A percentile compares a stretch with the other conserved stretches of the same genome.
Evolutionary conservation across 192 early-diverging fungal genomes (phyloP).

Genomic region (Backusella morwellensis): DNA sequence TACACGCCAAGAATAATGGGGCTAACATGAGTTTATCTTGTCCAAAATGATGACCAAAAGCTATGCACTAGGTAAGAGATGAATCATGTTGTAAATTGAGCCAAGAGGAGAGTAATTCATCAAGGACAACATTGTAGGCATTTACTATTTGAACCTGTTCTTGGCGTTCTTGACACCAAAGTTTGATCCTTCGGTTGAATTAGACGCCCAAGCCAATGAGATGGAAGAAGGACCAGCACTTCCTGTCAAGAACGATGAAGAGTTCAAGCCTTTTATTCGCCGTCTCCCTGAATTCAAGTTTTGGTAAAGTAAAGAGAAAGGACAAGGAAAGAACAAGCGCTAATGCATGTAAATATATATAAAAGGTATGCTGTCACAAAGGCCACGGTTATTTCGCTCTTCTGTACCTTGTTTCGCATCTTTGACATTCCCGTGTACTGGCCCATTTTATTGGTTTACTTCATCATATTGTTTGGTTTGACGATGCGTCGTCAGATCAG

Average conservation of each 20-base stretch:
- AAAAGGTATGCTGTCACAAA: constrained; percentile 78
- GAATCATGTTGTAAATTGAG: neutral
- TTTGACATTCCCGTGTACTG: constrained; percentile 99
- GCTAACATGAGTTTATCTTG: neutral
- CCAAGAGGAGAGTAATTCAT: neutral
- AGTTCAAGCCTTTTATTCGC: constrained; percentile 96
- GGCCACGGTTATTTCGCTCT: constrained; percentile 76
- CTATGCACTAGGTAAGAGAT: constrained; percentile 15
- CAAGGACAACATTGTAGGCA: constrained; percentile 52
- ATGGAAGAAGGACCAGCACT: constrained; percentile 66
- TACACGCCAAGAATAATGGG: neutral
- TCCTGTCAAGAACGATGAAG: constrained; percentile 87
- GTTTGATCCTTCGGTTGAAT: constrained; percentile 86
- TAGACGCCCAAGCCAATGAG: constrained; percentile 61
- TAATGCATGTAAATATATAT: neutral
- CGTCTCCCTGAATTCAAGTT: constrained; percentile 98
- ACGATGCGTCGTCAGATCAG: constrained; percentile 97
- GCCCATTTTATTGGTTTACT: constrained; percentile 98
- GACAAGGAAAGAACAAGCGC: neutral
- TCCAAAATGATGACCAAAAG: constrained; percentile 20
- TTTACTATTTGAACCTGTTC: constrained; percentile 94
- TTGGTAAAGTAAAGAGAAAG: constrained; percentile 60
- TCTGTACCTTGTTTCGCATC: constrained; percentile 84
- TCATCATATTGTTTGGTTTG: constrained; percentile 86
- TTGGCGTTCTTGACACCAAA: constrained; percentile 96